A percentile compares a stretch with the other conserved stretches of the same genome.
Evolutionary conservation across 192 early-diverging fungal species (phyloP).

Genomic region (Coemansia umbellata): DNA sequence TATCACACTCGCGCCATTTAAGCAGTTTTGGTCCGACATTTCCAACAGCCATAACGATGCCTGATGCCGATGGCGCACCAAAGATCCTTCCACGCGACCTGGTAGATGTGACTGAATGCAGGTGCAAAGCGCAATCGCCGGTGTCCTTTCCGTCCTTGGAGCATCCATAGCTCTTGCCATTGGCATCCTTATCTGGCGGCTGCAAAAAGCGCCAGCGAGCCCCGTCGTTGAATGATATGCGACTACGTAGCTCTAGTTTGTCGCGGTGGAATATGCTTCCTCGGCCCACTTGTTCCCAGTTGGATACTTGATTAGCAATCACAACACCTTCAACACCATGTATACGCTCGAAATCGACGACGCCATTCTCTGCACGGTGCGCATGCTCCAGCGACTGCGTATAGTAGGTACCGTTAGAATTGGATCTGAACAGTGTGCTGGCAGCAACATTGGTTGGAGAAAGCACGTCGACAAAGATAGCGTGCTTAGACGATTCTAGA

Average conservation of each 20-base stretch:
- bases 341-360: slow-evolving; percentile 89
- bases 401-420: slow-evolving; percentile 87
- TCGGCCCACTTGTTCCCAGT: slow-evolving; percentile 61
- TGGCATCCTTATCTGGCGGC: slow-evolving; percentile 57
- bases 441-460: slow-evolving; percentile 36
- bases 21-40: slow-evolving; percentile 71
- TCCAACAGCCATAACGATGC: slow-evolving; percentile 89
- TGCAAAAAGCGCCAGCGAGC: slow-evolving; percentile 66
- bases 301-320: slow-evolving; percentile 79
- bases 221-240: slow-evolving; percentile 87
- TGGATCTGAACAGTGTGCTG: slow-evolving; percentile 79
- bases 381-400: slow-evolving; percentile 72
- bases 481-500: slow-evolving; percentile 71
- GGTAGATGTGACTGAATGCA: slow-evolving; percentile 76
- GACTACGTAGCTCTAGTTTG: slow-evolving; percentile 61
- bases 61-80: slow-evolving; percentile 68
- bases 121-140: slow-evolving; percentile 73
- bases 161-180: slow-evolving; percentile 61
- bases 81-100: slow-evolving; percentile 70
- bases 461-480: slow-evolving; percentile 75
- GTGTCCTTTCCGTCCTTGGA: slow-evolving; percentile 31
- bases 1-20: slow-evolving; percentile 74
- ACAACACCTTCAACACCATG: slow-evolving; percentile 78
- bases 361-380: slow-evolving; percentile 68
- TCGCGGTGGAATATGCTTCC: slow-evolving; percentile 33